Evolutionary conservation across 2,329 filamentous ascomycete genomes (phyloP).

Genomic region (Epichloe scottii): DNA sequence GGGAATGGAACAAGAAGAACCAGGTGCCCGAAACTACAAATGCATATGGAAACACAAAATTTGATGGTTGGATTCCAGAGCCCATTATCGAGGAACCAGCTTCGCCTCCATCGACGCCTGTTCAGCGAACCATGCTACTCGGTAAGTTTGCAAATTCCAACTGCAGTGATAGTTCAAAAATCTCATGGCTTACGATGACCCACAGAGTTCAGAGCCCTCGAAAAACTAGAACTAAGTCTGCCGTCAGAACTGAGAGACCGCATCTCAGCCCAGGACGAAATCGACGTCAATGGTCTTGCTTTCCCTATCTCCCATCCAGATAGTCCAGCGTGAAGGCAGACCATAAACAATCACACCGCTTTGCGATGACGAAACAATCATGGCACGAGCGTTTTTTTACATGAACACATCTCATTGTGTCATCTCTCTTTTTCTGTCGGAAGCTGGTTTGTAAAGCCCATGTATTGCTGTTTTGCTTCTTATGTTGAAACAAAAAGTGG

Average conservation of each 20-base stretch:
- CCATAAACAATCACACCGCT: not conserved
- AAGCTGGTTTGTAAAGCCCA: not conserved
- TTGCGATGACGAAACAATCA: too few relatives aligned
- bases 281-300: not conserved
- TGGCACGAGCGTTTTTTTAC: not conserved
- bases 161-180: too few relatives aligned
- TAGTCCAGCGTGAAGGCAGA: not conserved
- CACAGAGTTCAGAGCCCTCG: not conserved
- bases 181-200: not conserved
- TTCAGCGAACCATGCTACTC: conserved; percentile 14
- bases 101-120: conserved; percentile 14
- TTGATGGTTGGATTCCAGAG: conserved; percentile 14
- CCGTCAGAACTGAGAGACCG: not conserved
- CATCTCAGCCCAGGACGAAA: not conserved
- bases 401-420: not conserved
- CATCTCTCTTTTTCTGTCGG: not conserved
- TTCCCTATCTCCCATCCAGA: not conserved
- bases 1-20: conserved; percentile 1
- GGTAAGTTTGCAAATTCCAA: conserved; percentile 13
- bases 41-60: not conserved
- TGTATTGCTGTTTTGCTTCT: not conserved
- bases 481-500: not conserved
- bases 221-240: not conserved
- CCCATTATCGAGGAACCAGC: conserved; percentile 24
- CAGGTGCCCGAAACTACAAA: not conserved